A percentile compares a stretch with the other conserved stretches of the same genome.
Evolutionary conservation across 306 rosid species (phyloP).

Genomic region (Rubus idaeus): DNA sequence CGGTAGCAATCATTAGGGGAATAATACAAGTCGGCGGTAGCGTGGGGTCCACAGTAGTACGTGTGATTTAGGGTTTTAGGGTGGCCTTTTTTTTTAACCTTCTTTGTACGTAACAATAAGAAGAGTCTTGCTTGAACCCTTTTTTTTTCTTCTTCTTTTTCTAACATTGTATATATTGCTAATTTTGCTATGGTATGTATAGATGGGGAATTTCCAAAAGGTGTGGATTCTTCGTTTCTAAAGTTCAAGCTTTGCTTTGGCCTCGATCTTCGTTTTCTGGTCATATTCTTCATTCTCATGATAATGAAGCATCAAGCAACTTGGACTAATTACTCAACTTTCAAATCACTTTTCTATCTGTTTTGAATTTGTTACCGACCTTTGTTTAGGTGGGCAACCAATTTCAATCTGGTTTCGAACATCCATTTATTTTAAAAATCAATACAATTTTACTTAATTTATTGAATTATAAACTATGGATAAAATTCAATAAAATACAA

Average conservation of each 20-base stretch:
- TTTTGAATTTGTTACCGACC: not conserved
- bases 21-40: not conserved
- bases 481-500: not conserved
- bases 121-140: not conserved
- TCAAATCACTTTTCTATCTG: not conserved
- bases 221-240: not conserved
- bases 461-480: not conserved
- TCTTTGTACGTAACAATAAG: not conserved
- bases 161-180: slow-evolving; percentile 1
- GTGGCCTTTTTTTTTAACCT: not conserved
- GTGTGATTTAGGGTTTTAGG: not conserved
- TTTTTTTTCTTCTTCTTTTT: not conserved
- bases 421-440: not conserved
- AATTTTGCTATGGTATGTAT: not conserved
- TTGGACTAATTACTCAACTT: no score
- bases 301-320: no score
- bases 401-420: not conserved
- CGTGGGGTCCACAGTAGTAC: slow-evolving; percentile 12
- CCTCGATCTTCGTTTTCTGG: not conserved
- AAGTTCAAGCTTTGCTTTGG: not conserved
- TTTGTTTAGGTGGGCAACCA: not conserved
- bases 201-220: not conserved
- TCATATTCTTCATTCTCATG: not conserved
- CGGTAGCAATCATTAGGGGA: not conserved
- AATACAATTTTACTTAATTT: not conserved